Evolutionary conservation across 2,329 filamentous ascomycete genomes (phyloP).

Genomic region (Aspergillus neoniger): DNA sequence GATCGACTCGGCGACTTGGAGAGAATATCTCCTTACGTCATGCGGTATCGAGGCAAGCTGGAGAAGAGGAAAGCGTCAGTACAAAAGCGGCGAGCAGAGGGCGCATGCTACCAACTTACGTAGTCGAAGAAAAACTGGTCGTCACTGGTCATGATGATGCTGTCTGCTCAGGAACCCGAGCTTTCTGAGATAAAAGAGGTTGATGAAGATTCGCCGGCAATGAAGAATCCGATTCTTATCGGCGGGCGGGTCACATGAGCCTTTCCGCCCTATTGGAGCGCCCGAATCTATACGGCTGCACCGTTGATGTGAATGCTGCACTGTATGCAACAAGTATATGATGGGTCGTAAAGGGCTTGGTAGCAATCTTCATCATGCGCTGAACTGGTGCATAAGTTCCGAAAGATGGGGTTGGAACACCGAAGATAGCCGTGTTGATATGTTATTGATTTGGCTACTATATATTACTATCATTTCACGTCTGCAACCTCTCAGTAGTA

Average conservation of each 20-base stretch:
- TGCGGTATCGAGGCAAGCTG: slow-evolving; percentile 61
- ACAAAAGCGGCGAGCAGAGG: background rate
- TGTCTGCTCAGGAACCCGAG: slow-evolving; percentile 1
- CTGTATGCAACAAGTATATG: background rate
- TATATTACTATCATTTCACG: too few relatives aligned
- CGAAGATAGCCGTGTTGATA: too few relatives aligned
- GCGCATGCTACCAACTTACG: slow-evolving; percentile 53
- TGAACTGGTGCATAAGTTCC: too few relatives aligned
- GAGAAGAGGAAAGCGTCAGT: slow-evolving; percentile 17
- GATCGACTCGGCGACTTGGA: slow-evolving; percentile 74
- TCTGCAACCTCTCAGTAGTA: too few relatives aligned
- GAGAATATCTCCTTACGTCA: slow-evolving; percentile 70
- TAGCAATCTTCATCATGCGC: background rate
- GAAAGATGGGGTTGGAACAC: too few relatives aligned
- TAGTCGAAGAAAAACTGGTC: slow-evolving; percentile 77
- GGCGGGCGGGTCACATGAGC: slow-evolving; percentile 11
- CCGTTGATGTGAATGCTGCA: background rate
- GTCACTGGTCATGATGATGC: slow-evolving; percentile 69
- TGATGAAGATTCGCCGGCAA: slow-evolving; percentile 11
- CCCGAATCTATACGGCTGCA: background rate
- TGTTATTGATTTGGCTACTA: too few relatives aligned
- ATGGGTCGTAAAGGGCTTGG: background rate
- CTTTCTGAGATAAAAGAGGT: background rate
- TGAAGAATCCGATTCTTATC: slow-evolving; percentile 2
- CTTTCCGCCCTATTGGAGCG: background rate